A percentile compares a stretch with the other conserved stretches of the same genome.
Evolutionary conservation across 169 alveolate species (phyloP).

Genomic region (Besnoitia besnoiti): DNA sequence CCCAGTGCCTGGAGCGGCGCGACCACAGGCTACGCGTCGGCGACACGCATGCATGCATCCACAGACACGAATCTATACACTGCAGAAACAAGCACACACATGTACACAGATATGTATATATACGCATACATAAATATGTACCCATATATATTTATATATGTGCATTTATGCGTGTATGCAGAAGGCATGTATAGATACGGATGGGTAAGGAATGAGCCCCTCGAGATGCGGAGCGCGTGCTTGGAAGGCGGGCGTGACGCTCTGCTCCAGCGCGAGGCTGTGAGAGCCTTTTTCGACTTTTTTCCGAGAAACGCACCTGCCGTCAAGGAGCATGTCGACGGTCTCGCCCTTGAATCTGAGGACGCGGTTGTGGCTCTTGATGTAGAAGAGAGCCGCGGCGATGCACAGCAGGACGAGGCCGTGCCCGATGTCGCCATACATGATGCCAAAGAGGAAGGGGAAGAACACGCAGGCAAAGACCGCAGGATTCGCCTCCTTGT

Average conservation of each 20-base stretch:
- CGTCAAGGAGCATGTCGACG: constrained; percentile 71
- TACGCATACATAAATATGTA: neutral
- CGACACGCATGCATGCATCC: too few species aligned
- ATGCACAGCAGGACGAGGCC: constrained; percentile 87
- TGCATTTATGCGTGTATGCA: neutral
- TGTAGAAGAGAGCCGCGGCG: constrained; percentile 46
- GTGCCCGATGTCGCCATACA: constrained; percentile 99
- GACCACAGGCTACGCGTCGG: too few species aligned
- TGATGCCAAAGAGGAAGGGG: constrained; percentile 99
- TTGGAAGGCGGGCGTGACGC: neutral
- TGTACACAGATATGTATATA: neutral
- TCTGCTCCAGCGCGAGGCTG: neutral
- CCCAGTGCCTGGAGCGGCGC: too few species aligned
- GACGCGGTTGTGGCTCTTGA: neutral
- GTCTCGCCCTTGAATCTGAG: constrained; percentile 4
- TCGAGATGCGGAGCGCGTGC: neutral
- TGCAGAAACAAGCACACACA: neutral
- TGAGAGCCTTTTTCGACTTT: too few species aligned
- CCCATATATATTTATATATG: neutral
- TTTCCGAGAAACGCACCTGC: constrained; percentile 43
- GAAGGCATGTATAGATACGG: neutral
- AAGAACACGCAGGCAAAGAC: constrained; percentile 95
- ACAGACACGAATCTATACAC: neutral
- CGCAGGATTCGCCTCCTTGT: constrained; percentile 98
- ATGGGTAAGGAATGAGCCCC: neutral